Evolutionary conservation across 2,329 filamentous ascomycete genomes (phyloP), one percentile per base, ranked within the genome.

Genomic region (Xylaria sp.): DNA sequence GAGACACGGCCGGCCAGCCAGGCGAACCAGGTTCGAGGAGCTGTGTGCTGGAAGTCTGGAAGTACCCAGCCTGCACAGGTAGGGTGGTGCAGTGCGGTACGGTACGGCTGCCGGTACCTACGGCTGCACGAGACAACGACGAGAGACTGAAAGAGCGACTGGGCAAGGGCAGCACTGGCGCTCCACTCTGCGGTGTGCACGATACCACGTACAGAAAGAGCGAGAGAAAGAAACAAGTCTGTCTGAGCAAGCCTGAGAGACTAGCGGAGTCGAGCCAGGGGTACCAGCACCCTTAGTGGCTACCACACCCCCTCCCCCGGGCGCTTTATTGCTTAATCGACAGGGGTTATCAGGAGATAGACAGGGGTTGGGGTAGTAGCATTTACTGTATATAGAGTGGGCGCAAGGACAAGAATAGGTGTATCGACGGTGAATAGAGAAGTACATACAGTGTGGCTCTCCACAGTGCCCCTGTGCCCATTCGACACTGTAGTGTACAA

Each of bases 341-440:
- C 66, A 63, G 61, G 69, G 69, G 31, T 62, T 25, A 58, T 61
- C 67, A 69, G 69, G 68, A 66, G 65, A 67, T 51, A 31, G 25
- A 56, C 67, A 67, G 62, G 65, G 65, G 62, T 39, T 11, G 6
- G 15, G 27, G 29, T 22, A 33, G 49, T 51, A 51, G 49, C 27
- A 51, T 42, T 13, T 29, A 20, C 22, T 55, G 53, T 55, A 55
- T 42, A 5, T 55, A 44, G 36, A 11, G 15, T 33, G 33, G 25
- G 53, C 57, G 5, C 50, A 62, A 61, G 55, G 47, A 62, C 38
- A 61, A 31, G 27, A 66, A 65, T 66, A 61, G 33, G 27, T 45
- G 38, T 27, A 55, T 47, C 31, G 51, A 62, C 51, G 50, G 51
- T 13, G 6, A 55, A 63, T 45, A 57, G 47, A 61, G 38, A 55